Evolutionary conservation across 2,329 filamentous ascomycete species (phyloP), one percentile per base, ranked within the genome.

Genomic region (Fusarium sterilihyphosum): DNA sequence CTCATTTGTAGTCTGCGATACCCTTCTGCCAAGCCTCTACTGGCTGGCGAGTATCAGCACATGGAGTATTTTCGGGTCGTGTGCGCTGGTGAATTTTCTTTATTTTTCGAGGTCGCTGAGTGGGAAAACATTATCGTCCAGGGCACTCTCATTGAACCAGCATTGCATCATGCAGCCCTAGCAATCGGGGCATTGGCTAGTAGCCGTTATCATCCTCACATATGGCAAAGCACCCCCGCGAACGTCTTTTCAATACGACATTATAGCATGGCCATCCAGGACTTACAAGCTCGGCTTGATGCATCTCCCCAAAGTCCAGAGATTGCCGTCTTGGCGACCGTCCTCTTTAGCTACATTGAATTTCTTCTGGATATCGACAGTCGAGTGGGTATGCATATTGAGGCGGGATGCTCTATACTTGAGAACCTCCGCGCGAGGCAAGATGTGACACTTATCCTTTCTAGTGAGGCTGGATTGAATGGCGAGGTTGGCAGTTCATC

Each of bases 381-480:
- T 31, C 29, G 22, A 10, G 3, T 50, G 4, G 47, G 11, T 22
- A 17, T 31, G 3, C 47, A 50, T n/a, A 13, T 50, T 0, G 14
- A n/a, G 29, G 47, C 47, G 3, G 20, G 14, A 3, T 5, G 14
- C 3, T 50, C 47, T 3, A 31, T 50, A 22, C 29, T 50, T 18
- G 47, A n/a, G 47, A n/a, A 13, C 3, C 3, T 50, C 4, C 10
- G 6, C 20, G 2, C 5, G 7, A 50, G 20, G 20, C 47, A 17
- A 2, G 22, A 31, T n/a, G 13, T 31, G 10, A 9, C 10, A n/a
- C 47, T 31, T 1, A 0, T 10, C 8, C 7, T 31, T 12, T n/a
- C 11, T 13, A n/a, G 5, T 13, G 5, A 1, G 22, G 20, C 10
- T n/a, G 20, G 14, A 3, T 9, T 14, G 5, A 7, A 50, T 50